Evolutionary conservation across 805 yeast genomes (phyloP).

Genomic region (Ogataea paradorogensis): DNA sequence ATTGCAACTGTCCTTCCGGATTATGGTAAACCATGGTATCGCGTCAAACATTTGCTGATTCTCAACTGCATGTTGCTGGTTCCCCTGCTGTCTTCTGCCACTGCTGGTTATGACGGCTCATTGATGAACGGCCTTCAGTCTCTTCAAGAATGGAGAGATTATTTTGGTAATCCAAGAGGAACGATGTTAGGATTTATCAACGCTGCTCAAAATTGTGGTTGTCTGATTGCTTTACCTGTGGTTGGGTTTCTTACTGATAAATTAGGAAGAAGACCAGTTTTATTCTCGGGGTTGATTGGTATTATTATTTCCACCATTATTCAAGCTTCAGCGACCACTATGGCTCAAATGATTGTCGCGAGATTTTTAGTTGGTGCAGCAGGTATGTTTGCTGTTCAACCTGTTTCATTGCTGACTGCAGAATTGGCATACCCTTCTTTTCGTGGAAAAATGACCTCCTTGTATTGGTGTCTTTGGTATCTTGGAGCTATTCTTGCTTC

Average conservation of each 20-base stretch:
- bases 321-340: constrained; percentile 41
- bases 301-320: constrained; percentile 55
- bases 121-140: constrained; percentile 47
- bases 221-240: constrained; percentile 27
- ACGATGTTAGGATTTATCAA: constrained; percentile 35
- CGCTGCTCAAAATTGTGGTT: constrained; percentile 39
- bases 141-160: constrained; percentile 35
- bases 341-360: constrained; percentile 38
- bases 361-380: constrained; percentile 52
- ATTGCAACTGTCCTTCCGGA: constrained; percentile 20
- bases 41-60: constrained; percentile 36
- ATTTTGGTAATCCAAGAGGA: constrained; percentile 34
- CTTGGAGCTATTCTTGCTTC: constrained; percentile 46
- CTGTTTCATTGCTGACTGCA: constrained; percentile 48
- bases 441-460: constrained; percentile 41
- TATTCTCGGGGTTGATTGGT: constrained; percentile 49
- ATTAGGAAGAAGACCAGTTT: constrained; percentile 59
- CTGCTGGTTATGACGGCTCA: constrained; percentile 41
- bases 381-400: constrained; percentile 38
- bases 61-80: constrained; percentile 40
- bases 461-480: constrained; percentile 47
- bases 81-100: constrained; percentile 36
- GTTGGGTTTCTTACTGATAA: constrained; percentile 40
- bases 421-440: constrained; percentile 50
- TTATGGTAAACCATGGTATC: constrained; percentile 34